These are phyloP conservation scores for Cornus kousa DNA, from an alignment of 148 eudicot genomes.

Conservation along the genomic window DNA sequence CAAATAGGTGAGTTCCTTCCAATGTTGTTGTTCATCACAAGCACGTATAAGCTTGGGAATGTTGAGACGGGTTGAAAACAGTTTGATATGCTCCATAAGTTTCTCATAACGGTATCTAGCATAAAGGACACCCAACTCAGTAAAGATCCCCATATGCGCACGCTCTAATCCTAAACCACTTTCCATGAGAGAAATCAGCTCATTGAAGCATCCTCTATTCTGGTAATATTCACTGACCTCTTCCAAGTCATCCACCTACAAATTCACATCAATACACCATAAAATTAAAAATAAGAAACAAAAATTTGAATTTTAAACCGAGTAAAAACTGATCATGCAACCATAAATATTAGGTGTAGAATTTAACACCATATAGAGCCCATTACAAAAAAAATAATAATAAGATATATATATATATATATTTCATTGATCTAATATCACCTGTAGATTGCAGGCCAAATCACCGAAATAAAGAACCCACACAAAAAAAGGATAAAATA, in stretches of 20 bases:
- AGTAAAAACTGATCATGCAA: neutral
- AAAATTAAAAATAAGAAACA: neutral
- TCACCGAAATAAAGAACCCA: neutral
- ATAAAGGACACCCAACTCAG: conserved; percentile 94
- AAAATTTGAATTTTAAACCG: neutral
- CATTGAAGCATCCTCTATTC: conserved; percentile 92
- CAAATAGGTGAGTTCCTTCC: conserved; percentile 89
- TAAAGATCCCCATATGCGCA: conserved; percentile 98
- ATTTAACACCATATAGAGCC: neutral
- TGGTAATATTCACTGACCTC: conserved; percentile 93
- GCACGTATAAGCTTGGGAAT: conserved; percentile 97
- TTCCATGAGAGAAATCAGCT: conserved; percentile 91
- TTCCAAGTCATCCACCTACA: conserved; percentile 90
- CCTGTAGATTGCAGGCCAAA: no score
- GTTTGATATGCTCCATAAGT: conserved; percentile 98
- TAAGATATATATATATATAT: no score
- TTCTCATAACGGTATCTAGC: conserved; percentile 96
- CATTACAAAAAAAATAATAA: neutral
- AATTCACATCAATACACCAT: neutral
- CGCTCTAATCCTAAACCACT: conserved; percentile 98
- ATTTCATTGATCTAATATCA: no score
- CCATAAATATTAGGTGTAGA: neutral
- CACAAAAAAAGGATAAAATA: neutral
- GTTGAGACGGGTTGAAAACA: conserved; percentile 95
- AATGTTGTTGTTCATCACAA: conserved; percentile 97